These are phyloP conservation scores for Mortierella sp. DNA, from an alignment of 371 early-diverging fungal species.

Conservation along the genomic window DNA sequence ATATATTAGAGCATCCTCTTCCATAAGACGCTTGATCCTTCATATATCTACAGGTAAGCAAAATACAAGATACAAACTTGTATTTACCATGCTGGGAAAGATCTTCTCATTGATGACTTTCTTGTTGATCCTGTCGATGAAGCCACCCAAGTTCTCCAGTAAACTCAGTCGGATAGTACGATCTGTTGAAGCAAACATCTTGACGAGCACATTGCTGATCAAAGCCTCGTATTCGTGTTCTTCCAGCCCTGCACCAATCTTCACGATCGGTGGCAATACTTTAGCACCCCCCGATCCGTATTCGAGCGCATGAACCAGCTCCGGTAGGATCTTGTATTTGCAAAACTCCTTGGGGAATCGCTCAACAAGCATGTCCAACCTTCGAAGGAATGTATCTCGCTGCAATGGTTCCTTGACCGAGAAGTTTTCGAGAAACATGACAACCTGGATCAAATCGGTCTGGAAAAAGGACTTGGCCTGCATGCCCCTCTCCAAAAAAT, in stretches of 20 bases:
- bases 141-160: slow-evolving; percentile 81
- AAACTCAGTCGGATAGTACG: slow-evolving; percentile 88
- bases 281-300: slow-evolving; percentile 93
- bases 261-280: slow-evolving; percentile 84
- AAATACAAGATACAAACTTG: background rate
- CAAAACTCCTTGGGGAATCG: slow-evolving; percentile 86
- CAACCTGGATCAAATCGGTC: slow-evolving; percentile 80
- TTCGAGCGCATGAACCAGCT: slow-evolving; percentile 89
- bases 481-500: slow-evolving; percentile 76
- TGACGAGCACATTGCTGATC: slow-evolving; percentile 80
- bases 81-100: slow-evolving; percentile 82
- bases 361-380: slow-evolving; percentile 61
- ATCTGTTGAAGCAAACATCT: slow-evolving; percentile 91
- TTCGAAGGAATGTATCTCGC: slow-evolving; percentile 81
- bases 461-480: slow-evolving; percentile 78
- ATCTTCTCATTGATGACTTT: slow-evolving; percentile 84
- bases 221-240: slow-evolving; percentile 78
- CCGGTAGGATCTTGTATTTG: slow-evolving; percentile 90
- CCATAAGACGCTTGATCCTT: background rate
- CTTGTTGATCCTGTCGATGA: slow-evolving; percentile 75
- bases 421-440: slow-evolving; percentile 87
- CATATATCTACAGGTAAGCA: background rate
- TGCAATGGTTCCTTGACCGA: slow-evolving; percentile 87
- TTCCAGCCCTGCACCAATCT: slow-evolving; percentile 81
- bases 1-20: background rate